Evolutionary conservation across 345 rosid species (phyloP).

Genomic region (Bruguiera gymnorhiza): DNA sequence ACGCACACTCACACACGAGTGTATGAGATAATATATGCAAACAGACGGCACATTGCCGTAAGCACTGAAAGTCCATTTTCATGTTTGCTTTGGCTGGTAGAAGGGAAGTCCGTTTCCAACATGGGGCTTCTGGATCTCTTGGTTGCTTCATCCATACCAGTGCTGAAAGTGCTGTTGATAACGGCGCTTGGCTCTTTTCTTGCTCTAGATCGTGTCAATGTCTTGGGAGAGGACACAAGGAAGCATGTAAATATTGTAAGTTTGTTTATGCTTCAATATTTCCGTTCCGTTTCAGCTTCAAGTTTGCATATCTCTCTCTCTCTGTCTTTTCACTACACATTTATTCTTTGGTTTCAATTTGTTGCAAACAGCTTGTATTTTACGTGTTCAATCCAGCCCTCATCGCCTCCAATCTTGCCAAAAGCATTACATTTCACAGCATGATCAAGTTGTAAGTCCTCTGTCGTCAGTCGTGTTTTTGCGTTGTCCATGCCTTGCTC

Average conservation of each 20-base stretch:
- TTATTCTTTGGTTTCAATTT: not conserved
- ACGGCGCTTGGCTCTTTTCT: slow-evolving; percentile 58
- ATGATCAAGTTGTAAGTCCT: slow-evolving; percentile 45
- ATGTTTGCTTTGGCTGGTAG: not conserved
- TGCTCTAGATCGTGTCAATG: slow-evolving; percentile 46
- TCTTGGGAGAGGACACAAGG: slow-evolving; percentile 49
- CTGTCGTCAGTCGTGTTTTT: not conserved
- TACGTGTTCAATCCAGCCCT: slow-evolving; percentile 62
- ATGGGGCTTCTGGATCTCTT: slow-evolving; percentile 58
- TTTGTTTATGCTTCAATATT: not conserved
- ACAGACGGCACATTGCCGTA: no score
- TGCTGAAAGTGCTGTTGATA: slow-evolving; percentile 48
- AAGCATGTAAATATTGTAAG: slow-evolving; percentile 56
- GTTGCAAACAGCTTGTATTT: slow-evolving; percentile 44
- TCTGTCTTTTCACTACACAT: not conserved
- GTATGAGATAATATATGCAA: no score
- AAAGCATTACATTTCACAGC: slow-evolving; percentile 50
- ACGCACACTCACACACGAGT: no score
- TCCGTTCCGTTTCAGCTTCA: no score
- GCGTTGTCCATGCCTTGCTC: not conserved
- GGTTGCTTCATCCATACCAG: slow-evolving; percentile 55
- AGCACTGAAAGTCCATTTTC: not conserved
- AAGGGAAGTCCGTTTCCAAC: not conserved
- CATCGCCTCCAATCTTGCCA: slow-evolving; percentile 44
- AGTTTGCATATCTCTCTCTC: not conserved